Conservation (phyloP, 1,139 yeast genomes). For the Debaryomyces singareniensis region DNA sequence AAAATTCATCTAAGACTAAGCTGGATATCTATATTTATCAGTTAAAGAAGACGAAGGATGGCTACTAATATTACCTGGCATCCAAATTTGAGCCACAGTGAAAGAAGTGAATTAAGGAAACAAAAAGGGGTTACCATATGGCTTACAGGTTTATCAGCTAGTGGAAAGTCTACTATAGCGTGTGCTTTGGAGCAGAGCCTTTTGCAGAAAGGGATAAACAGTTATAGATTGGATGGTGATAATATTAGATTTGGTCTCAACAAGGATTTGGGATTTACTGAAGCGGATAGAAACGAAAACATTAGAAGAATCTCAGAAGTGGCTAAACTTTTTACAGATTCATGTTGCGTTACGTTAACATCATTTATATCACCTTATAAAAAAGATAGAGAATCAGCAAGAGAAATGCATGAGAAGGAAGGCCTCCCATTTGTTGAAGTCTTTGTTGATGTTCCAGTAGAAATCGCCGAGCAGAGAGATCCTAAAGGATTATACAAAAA, state of each 20-base stretch:
- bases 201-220: slow-evolving; percentile 57
- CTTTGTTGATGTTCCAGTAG: slow-evolving; percentile 85
- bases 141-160: slow-evolving; percentile 93
- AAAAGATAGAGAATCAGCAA: slow-evolving; percentile 76
- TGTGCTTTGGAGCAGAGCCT: slow-evolving; percentile 86
- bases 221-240: slow-evolving; percentile 93
- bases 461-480: slow-evolving; percentile 92
- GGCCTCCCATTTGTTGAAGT: slow-evolving; percentile 84
- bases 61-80: slow-evolving; percentile 98
- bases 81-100: slow-evolving; percentile 75
- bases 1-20: slow-evolving; percentile 2
- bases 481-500: slow-evolving; percentile 95
- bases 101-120: slow-evolving; percentile 63
- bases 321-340: slow-evolving; percentile 85
- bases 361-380: slow-evolving; percentile 90
- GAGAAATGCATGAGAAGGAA: slow-evolving; percentile 73
- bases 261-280: slow-evolving; percentile 90
- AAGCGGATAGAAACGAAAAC: slow-evolving; percentile 87
- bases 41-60: slow-evolving; percentile 36
- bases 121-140: slow-evolving; percentile 89
- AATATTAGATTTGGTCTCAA: slow-evolving; percentile 90
- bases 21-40: background rate
- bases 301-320: slow-evolving; percentile 91
- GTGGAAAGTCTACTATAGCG: slow-evolving; percentile 93
- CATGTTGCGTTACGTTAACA: slow-evolving; percentile 78